Base-by-base conservation (phyloP, 305 asterid genomes). In the Fraxinus floribunda region DNA sequence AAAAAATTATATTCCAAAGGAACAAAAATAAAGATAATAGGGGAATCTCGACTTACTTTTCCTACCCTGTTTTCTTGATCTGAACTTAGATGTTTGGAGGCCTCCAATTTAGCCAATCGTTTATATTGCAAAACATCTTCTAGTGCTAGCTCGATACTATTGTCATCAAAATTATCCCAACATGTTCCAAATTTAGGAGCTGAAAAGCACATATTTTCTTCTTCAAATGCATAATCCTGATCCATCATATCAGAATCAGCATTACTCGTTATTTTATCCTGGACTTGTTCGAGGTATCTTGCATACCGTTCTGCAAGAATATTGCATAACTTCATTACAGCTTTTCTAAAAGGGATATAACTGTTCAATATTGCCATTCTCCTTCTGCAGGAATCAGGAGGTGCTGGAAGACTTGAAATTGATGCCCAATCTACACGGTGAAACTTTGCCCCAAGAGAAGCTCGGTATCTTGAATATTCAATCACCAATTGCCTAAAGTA, bases 121-220 rank as follows among this genome's bases (percentile, higher is more conserved):
- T 91, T 94, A 86, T 80, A 83, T 78, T 87, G 90, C 81, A 96
- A 85, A 83, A 88, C 94, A 87, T 92, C 91, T 75, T 91, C 92
- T 10, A 96, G 87, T 71, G 93, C 92, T 81, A 81, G 83, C 88
- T 90, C 92, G 88, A 94, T 80, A 79, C 29, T 79, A 78, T 83
- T 82, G 11, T 93, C 93, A 73, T 92, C 94, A 90, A 96, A 93
- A 85, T 92, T 87, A 89, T 91, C 98, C 99, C 98, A 96, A 74
- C 81, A 52, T 70, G 86, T 82, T 66, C 81, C 91, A 80, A 82
- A 74, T 74, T 83, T 81, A 57, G 77, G 62, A 62, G 84, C 46
- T 34, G 87, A 75, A 38, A 86, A 83, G 80, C 60, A 35, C 64
- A 35, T 66, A 79, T 41, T 24, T 52, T 84, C 86, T 86, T 84